Conservation (phyloP, 192 early-diverging fungal species). For the Backusella mclennaniae region DNA sequence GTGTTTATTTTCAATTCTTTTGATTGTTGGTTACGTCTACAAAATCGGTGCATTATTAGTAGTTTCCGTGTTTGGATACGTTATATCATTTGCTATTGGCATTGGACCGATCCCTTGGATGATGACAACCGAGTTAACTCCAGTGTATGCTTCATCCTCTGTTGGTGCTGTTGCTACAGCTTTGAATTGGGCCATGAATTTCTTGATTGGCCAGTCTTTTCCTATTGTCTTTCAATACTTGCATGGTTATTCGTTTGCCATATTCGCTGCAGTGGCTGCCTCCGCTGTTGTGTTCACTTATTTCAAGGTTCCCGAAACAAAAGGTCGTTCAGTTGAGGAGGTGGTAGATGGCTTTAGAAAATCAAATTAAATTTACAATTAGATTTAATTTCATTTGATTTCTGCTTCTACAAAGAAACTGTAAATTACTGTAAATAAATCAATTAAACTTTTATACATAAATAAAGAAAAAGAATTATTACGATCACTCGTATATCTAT, state of each 20-base stretch:
- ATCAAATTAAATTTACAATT: background rate
- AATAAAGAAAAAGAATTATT: background rate
- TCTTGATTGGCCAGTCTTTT: slow-evolving; percentile 42
- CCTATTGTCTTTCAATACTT: slow-evolving; percentile 36
- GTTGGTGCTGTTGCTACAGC: slow-evolving; percentile 69
- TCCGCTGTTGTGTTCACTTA: slow-evolving; percentile 36
- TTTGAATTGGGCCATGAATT: slow-evolving; percentile 65
- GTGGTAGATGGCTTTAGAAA: slow-evolving; percentile 23
- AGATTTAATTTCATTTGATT: background rate
- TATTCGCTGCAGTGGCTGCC: slow-evolving; percentile 9
- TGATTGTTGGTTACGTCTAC: slow-evolving; percentile 60
- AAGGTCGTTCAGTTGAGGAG: slow-evolving; percentile 58
- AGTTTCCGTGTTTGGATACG: slow-evolving; percentile 71
- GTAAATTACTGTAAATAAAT: background rate
- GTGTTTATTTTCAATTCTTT: slow-evolving; percentile 53
- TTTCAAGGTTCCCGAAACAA: slow-evolving; percentile 50
- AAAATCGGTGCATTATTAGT: slow-evolving; percentile 57
- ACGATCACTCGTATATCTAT: background rate
- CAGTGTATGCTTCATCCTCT: slow-evolving; percentile 67
- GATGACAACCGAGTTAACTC: slow-evolving; percentile 72
- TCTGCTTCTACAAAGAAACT: background rate
- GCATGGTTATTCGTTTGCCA: slow-evolving; percentile 43
- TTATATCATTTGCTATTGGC: slow-evolving; percentile 76
- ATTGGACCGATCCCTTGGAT: slow-evolving; percentile 83
- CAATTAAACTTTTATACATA: background rate